These are phyloP conservation scores for Cadophora sp. DNA, from an alignment of 2,329 filamentous ascomycete genomes.

Conservation along the genomic window DNA sequence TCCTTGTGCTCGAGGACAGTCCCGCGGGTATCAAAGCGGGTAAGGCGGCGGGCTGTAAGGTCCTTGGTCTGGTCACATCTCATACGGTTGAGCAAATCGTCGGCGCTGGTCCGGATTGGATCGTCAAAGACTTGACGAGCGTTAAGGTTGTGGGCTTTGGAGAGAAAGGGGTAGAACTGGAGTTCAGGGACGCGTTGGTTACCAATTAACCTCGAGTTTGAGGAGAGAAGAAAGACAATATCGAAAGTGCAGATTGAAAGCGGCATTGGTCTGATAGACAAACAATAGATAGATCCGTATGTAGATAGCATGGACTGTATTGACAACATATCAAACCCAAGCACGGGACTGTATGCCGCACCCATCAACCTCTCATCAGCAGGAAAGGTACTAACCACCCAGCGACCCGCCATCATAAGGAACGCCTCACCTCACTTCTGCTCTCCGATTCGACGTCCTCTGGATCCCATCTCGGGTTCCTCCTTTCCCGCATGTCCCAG, in stretches of 20 bases:
- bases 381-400: constrained; percentile 10
- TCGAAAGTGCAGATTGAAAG: constrained; percentile 8
- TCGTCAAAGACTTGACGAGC: constrained; percentile 70
- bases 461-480: background rate
- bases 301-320: constrained; percentile 15
- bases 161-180: constrained; percentile 49
- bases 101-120: constrained; percentile 72
- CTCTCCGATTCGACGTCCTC: background rate
- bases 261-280: constrained; percentile 16
- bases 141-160: constrained; percentile 56
- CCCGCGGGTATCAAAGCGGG: constrained; percentile 70
- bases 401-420: constrained; percentile 6
- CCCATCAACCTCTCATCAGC: background rate
- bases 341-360: background rate
- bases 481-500: constrained; percentile 7
- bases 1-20: constrained; percentile 74
- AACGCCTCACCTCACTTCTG: constrained; percentile 1
- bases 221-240: background rate
- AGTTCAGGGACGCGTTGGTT: constrained; percentile 39
- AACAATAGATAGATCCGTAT: constrained; percentile 5
- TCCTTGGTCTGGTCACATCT: constrained; percentile 70
- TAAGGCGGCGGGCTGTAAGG: constrained; percentile 74
- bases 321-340: constrained; percentile 14
- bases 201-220: constrained; percentile 19
- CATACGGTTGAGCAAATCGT: constrained; percentile 65